A percentile compares a stretch with the other conserved stretches of the same genome.
Conservation (phyloP, 1,284 basidiomycete species). For the Boletus smithii region DNA sequence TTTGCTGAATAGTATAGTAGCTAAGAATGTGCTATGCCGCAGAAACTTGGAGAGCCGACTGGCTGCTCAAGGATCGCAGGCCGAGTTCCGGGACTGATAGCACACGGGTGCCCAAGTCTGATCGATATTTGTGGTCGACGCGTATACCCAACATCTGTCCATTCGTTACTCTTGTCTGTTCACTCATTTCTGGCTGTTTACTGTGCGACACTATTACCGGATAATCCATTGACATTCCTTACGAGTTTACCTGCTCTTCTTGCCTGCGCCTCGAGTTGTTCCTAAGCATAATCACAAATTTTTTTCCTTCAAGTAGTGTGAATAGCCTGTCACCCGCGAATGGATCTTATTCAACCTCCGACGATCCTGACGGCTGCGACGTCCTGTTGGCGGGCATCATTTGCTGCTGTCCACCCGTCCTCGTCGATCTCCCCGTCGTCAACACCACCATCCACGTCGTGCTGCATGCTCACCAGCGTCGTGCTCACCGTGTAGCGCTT, state of each 20-base stretch:
- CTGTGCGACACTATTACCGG: conserved; percentile 35
- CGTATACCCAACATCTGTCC: conserved; percentile 35
- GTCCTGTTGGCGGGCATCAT: conserved; percentile 6
- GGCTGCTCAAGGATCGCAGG: conserved; percentile 75
- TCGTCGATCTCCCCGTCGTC: conserved; percentile 7
- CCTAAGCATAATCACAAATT: conserved; percentile 24
- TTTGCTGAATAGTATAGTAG: background rate
- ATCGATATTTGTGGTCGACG: conserved; percentile 28
- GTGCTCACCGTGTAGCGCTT: conserved; percentile 14
- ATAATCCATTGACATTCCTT: conserved; percentile 40
- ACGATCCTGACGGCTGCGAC: conserved; percentile 19
- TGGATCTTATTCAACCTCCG: conserved; percentile 30
- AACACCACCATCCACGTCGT: background rate
- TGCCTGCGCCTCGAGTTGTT: conserved; percentile 24
- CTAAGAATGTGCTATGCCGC: conserved; percentile 16
- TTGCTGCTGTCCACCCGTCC: conserved; percentile 5
- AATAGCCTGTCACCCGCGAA: conserved; percentile 11
- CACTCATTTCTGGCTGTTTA: conserved; percentile 33
- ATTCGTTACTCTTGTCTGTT: conserved; percentile 34
- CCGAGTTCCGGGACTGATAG: conserved; percentile 56
- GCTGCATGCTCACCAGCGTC: conserved; percentile 16
- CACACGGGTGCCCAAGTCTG: conserved; percentile 19
- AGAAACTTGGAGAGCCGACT: conserved; percentile 89
- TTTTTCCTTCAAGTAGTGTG: conserved; percentile 15
- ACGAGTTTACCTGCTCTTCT: conserved; percentile 32